A percentile compares a stretch with the other conserved stretches of the same genome.
These are phyloP conservation scores for Stagonosporopsis chrysanthemi DNA, from an alignment of 2,329 filamentous ascomycete species.

Conservation along the genomic window DNA sequence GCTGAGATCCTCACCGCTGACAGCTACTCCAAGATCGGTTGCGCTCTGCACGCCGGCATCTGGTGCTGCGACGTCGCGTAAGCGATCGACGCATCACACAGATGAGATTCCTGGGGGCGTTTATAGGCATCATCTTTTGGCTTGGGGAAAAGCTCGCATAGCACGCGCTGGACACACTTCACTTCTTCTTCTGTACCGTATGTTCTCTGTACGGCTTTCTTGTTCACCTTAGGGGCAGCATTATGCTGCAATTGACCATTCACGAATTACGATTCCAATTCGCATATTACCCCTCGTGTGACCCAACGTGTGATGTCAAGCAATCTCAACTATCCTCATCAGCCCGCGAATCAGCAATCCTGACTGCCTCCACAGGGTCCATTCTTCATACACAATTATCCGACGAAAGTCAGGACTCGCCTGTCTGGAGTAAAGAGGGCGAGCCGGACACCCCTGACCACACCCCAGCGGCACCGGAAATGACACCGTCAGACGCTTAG, in stretches of 20 bases:
- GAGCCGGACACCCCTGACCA: conserved; percentile 14
- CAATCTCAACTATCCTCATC: background rate
- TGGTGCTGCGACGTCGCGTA: conserved; percentile 46
- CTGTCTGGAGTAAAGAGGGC: conserved; percentile 3
- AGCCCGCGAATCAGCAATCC: background rate
- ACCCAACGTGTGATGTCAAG: conserved; percentile 7
- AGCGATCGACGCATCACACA: conserved; percentile 16
- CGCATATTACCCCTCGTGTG: conserved; percentile 8
- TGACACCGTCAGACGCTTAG: conserved; percentile 9
- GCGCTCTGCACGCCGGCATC: conserved; percentile 32
- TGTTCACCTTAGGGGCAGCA: conserved; percentile 23
- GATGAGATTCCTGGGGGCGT: conserved; percentile 16
- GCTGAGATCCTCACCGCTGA: conserved; percentile 39
- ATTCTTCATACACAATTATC: background rate
- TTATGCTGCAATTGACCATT: conserved; percentile 22
- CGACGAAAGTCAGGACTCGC: background rate
- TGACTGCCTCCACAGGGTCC: background rate
- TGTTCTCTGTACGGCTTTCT: conserved; percentile 33
- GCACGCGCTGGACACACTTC: conserved; percentile 17
- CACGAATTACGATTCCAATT: conserved; percentile 23
- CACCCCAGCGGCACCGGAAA: conserved; percentile 17
- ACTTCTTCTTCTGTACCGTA: conserved; percentile 28
- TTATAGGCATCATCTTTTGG: conserved; percentile 16
- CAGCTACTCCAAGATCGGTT: conserved; percentile 43
- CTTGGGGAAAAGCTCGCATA: conserved; percentile 21